Conservation (phyloP, 1,139 yeast species). For the Hemisphaericaspora lyxosophila region DNA sequence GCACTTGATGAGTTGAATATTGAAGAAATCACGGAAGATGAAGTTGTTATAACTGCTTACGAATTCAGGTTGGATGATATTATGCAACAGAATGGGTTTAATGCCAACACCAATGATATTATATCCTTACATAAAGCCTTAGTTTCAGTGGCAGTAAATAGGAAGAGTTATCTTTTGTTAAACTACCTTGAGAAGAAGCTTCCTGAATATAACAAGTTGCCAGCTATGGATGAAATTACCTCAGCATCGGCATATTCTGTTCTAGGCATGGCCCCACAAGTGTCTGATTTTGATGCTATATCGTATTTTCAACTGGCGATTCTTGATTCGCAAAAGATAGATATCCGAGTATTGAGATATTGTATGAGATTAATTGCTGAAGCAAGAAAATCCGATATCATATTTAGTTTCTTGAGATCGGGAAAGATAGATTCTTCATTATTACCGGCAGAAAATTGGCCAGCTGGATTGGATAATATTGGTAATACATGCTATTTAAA, state of each 20-base stretch:
- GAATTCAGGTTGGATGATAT: constrained; percentile 65
- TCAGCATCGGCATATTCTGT: constrained; percentile 38
- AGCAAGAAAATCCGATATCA: constrained; percentile 50
- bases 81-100: constrained; percentile 58
- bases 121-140: constrained; percentile 32
- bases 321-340: constrained; percentile 19
- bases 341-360: constrained; percentile 49
- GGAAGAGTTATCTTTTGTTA: constrained; percentile 45
- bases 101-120: constrained; percentile 41
- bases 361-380: constrained; percentile 51
- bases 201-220: constrained; percentile 29
- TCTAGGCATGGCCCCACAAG: constrained; percentile 43
- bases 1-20: constrained; percentile 66
- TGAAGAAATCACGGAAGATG: constrained; percentile 70
- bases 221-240: constrained; percentile 14
- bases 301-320: constrained; percentile 51
- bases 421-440: constrained; percentile 63
- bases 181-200: constrained; percentile 47
- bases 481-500: constrained; percentile 96
- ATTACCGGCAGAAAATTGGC: constrained; percentile 69
- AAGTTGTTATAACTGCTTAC: constrained; percentile 69
- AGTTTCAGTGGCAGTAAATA: constrained; percentile 40
- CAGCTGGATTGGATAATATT: constrained; percentile 88
- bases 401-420: constrained; percentile 50
- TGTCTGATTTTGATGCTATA: constrained; percentile 57